Percentiles rank a stretch among this genome's conserved stretches.
Conservation (phyloP, 225 moss, liverwort and hornwort species). For the Straminergon stramineum region DNA sequence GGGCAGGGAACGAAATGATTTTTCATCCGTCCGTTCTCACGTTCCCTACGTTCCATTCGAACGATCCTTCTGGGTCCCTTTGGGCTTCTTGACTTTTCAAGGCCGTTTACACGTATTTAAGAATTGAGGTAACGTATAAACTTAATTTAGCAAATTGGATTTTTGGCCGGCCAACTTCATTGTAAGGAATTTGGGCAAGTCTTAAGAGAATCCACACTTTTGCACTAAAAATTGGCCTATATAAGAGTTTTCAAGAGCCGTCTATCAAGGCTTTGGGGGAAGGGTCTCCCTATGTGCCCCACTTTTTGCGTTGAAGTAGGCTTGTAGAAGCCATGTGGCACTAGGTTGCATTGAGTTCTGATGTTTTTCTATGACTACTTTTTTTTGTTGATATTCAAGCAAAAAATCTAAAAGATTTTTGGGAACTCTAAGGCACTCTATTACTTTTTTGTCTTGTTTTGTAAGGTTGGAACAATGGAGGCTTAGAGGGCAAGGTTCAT, state of each 20-base stretch:
- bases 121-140: too few species aligned
- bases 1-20: not conserved
- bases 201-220: not conserved
- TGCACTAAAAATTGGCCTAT: rapidly evolving
- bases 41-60: not conserved
- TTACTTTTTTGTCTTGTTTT: not conserved
- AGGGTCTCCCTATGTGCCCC: rapidly evolving
- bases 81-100: not conserved
- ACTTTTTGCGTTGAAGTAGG: rapidly evolving
- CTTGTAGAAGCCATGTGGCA: rapidly evolving
- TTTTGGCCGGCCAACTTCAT: not conserved
- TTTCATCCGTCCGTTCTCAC: not conserved
- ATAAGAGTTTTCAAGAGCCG: not conserved
- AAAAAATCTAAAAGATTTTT: not conserved
- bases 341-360: rapidly evolving
- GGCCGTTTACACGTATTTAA: not conserved
- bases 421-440: rapidly evolving
- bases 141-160: not conserved
- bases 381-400: rapidly evolving
- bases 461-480: not conserved
- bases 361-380: rapidly evolving
- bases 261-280: not conserved
- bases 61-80: not conserved
- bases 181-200: not conserved
- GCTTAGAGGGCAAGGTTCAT: not conserved